Evolutionary conservation across 208 protist species (phyloP), one percentile per base, ranked within the genome.

Genomic region (Leishmania martiniquensis): DNA sequence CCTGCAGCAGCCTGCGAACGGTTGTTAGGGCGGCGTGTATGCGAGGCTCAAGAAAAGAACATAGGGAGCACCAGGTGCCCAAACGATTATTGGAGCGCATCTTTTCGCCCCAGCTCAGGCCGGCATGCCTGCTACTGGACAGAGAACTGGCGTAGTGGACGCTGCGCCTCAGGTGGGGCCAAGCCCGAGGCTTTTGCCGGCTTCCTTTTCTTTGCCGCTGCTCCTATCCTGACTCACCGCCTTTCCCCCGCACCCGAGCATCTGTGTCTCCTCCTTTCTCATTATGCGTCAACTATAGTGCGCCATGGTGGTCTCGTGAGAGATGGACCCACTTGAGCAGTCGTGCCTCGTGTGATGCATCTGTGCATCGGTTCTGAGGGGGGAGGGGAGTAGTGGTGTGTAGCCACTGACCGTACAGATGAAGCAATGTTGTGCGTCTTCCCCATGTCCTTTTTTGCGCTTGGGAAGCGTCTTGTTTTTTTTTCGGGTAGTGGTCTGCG

Each of bases 41-140:
- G 69, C 51, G 20, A 72, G 75, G 57, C 39, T 67, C 44, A 75
- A 75, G 42, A 80, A 80, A 68, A n/a, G n/a, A 42, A 79, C 54
- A 52, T 52, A 79, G 67, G 75, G 74, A 74, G 67, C 55, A 80
- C 76, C 55, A 70, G 34, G 32, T 80, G 49, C n/a, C 32, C 20
- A 1, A 45, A 72, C 39, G 70, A 29, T 1, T 54, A 55, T n/a
- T 57, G 20, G 10, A 60, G 47, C 78, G n/a, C 60, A 12, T 76
- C 69, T 22, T 79, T 67, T 12, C 63, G 54, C 66, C 68, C 54
- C 12, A 68, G 22, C 72, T 72, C 66, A 25, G 42, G 39, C 39
- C 10, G 63, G 13, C 63, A 12, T 20, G 45, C 17, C 34, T 39
- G 32, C 42, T 68, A 68, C 39, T 71, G 66, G 6, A 6, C 25